These are phyloP conservation scores for Kluyveromyces dobzhanskii DNA, from an alignment of 805 yeast genomes.

Conservation along the genomic window DNA sequence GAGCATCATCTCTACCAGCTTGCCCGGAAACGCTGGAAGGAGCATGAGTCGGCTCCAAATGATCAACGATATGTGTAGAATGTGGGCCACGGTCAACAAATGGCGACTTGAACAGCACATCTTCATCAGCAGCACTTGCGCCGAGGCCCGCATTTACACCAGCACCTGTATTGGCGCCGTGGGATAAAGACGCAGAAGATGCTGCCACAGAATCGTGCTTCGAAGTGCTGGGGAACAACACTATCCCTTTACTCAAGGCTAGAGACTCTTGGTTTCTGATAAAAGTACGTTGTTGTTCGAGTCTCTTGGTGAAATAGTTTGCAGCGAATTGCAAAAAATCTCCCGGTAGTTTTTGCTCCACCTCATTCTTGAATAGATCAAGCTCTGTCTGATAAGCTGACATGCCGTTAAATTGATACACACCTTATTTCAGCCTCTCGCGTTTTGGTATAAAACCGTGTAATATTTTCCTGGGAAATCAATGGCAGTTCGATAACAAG, in stretches of 20 bases:
- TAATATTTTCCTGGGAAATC: too few species aligned
- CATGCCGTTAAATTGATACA: not conserved
- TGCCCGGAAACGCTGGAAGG: not conserved
- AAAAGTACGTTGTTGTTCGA: constrained; percentile 50
- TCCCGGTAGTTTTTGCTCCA: constrained; percentile 46
- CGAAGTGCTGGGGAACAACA: constrained; percentile 34
- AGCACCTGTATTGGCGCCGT: constrained; percentile 6
- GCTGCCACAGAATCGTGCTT: constrained; percentile 28
- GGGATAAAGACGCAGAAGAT: constrained; percentile 15
- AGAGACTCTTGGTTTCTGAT: constrained; percentile 40
- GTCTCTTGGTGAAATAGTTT: constrained; percentile 54
- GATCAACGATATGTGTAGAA: constrained; percentile 29
- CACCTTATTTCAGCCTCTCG: too few species aligned
- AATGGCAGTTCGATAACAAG: too few species aligned
- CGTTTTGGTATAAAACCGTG: too few species aligned
- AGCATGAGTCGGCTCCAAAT: constrained; percentile 4
- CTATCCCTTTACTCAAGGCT: constrained; percentile 44
- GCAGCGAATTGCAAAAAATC: constrained; percentile 73
- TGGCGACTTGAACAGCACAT: constrained; percentile 46
- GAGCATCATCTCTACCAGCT: not conserved
- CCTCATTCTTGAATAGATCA: constrained; percentile 52
- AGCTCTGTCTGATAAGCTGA: constrained; percentile 37
- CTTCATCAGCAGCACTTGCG: constrained; percentile 6
- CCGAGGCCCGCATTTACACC: not conserved
- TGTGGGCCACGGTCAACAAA: constrained; percentile 61